Percentiles rank a stretch among this genome's conserved stretches.
Conservation (phyloP, 2,329 filamentous ascomycete genomes). For the Berkeleyomyces rouxiae region DNA sequence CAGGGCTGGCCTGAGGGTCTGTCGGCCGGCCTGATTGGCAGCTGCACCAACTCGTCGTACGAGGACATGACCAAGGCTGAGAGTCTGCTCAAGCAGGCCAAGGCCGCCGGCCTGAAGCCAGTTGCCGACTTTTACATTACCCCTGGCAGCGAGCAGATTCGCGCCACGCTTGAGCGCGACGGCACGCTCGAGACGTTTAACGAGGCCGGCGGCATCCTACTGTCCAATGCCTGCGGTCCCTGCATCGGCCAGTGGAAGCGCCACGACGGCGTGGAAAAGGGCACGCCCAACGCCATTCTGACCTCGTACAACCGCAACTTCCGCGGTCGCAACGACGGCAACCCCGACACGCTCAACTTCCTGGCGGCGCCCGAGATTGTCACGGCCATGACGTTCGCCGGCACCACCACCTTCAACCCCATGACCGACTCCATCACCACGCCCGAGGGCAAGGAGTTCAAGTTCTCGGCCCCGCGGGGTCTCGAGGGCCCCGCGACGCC, state of each 20-base stretch:
- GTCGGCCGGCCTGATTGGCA: constrained; percentile 86
- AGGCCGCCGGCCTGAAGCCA: constrained; percentile 75
- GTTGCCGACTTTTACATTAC: constrained; percentile 90
- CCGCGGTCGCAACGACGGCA: constrained; percentile 90
- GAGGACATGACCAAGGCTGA: constrained; percentile 96
- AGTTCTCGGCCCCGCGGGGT: constrained; percentile 66
- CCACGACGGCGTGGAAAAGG: constrained; percentile 69
- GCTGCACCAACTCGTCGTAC: constrained; percentile 97
- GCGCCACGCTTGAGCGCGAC: constrained; percentile 81
- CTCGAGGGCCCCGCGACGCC: constrained; percentile 41
- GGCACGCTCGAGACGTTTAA: constrained; percentile 74
- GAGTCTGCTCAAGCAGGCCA: constrained; percentile 79
- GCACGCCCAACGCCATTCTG: constrained; percentile 82
- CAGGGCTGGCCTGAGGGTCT: constrained; percentile 85
- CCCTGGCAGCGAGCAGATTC: constrained; percentile 90
- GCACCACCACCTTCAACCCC: constrained; percentile 88
- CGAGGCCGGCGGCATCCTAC: constrained; percentile 68
- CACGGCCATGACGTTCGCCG: constrained; percentile 87
- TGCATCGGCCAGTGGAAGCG: constrained; percentile 94
- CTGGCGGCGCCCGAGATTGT: constrained; percentile 92
- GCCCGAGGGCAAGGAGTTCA: constrained; percentile 65
- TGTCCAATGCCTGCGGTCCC: constrained; percentile 88
- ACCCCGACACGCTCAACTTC: constrained; percentile 96
- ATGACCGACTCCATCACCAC: constrained; percentile 73
- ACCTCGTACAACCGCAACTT: constrained; percentile 99